Conservation (phyloP, 2,329 filamentous ascomycete genomes). For the Sodiomyces alkalinus region DNA sequence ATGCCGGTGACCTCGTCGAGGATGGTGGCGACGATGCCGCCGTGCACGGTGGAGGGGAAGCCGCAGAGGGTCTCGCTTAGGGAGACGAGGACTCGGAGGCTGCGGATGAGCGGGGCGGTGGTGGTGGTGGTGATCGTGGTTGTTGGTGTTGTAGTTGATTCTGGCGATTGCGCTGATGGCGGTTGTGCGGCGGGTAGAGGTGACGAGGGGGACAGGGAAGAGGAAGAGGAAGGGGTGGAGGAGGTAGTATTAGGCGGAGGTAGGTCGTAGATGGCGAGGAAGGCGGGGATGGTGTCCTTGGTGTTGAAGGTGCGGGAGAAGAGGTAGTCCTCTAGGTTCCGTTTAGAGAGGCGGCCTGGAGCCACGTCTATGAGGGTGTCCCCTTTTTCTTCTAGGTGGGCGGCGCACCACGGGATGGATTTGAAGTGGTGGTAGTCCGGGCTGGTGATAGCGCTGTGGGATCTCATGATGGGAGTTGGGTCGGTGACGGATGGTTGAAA, state of each 20-base stretch:
- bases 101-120: conserved; percentile 12
- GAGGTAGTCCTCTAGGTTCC: conserved; percentile 15
- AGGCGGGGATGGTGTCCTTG: conserved; percentile 15
- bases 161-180: neutral
- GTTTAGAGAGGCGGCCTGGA: conserved; percentile 16
- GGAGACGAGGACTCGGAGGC: conserved; percentile 16
- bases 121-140: too few relatives aligned
- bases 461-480: conserved; percentile 3
- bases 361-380: conserved; percentile 16
- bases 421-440: conserved; percentile 15
- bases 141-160: neutral
- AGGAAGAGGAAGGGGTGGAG: too few relatives aligned
- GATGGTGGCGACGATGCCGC: conserved; percentile 20
- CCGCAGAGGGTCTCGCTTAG: conserved; percentile 19
- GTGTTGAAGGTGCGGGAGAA: conserved; percentile 17
- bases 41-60: conserved; percentile 18
- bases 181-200: too few relatives aligned
- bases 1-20: conserved; percentile 22
- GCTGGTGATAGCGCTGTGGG: too few relatives aligned
- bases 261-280: conserved; percentile 18
- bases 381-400: conserved; percentile 14
- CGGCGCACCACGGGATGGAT: conserved; percentile 20
- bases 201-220: too few relatives aligned
- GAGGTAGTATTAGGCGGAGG: conserved; percentile 2
- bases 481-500: neutral